phyloP scores from a whole-genome alignment of 129 eudicot species.

The Pittosporum tobira region DNA sequence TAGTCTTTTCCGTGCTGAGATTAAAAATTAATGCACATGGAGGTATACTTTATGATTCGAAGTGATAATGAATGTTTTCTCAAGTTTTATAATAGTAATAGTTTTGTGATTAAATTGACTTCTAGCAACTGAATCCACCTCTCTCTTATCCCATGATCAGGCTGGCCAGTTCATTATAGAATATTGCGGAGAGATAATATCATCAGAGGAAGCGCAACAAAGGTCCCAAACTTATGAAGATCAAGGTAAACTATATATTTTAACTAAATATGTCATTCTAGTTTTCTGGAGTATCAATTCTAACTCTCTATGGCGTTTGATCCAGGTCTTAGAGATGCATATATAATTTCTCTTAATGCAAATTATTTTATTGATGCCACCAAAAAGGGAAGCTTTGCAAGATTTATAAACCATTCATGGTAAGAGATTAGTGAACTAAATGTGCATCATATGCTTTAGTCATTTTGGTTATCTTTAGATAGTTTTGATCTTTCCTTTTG shows the following conservation, averaged over 20 bases:
- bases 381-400: constrained; percentile 79
- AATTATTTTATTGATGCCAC: constrained; percentile 81
- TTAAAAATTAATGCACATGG: too few relatives aligned
- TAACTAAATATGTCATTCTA: background rate
- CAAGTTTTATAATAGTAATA: too few relatives aligned
- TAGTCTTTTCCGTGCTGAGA: too few relatives aligned
- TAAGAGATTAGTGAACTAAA: constrained; percentile 18
- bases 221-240: constrained; percentile 81
- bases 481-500: constrained; percentile 4
- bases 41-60: too few relatives aligned
- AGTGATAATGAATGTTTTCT: too few relatives aligned
- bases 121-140: background rate
- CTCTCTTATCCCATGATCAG: constrained; percentile 22
- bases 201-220: constrained; percentile 65
- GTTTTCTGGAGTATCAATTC: background rate
- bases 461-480: background rate
- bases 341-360: constrained; percentile 71
- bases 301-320: constrained; percentile 16
- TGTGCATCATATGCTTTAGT: background rate
- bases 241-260: constrained; percentile 44
- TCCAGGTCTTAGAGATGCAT: constrained; percentile 77
- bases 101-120: background rate
- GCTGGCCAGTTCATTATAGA: constrained; percentile 87
- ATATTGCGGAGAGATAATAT: constrained; percentile 90
- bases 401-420: constrained; percentile 98